A percentile compares a stretch with the other conserved stretches of the same genome.
Conservation (phyloP, 768 basidiomycete species). For the Leccinum truebloodii region DNA sequence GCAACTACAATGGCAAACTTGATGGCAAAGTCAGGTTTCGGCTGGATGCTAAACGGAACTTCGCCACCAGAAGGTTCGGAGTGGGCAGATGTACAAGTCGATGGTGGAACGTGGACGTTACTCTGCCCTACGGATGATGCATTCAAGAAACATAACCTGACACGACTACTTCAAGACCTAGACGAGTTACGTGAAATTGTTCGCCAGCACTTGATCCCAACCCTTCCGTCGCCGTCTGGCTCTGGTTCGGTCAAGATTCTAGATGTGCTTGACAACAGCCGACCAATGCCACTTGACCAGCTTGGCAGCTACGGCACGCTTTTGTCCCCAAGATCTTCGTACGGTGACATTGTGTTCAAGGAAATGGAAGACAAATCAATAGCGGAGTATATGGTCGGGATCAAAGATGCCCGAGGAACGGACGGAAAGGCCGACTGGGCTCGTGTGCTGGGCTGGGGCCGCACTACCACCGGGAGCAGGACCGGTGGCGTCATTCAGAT, state of each 20-base stretch:
- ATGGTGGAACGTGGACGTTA: conserved; percentile 71
- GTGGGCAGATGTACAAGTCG: conserved; percentile 52
- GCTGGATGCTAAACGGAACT: conserved; percentile 89
- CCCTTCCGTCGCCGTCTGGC: conserved; percentile 26
- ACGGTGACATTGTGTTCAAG: conserved; percentile 85
- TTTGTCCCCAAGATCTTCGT: conserved; percentile 61
- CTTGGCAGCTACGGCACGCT: conserved; percentile 76
- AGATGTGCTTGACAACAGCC: conserved; percentile 58
- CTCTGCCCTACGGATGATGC: conserved; percentile 92
- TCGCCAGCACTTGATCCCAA: conserved; percentile 74
- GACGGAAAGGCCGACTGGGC: conserved; percentile 64
- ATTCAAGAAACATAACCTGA: conserved; percentile 85
- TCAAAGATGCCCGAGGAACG: conserved; percentile 71
- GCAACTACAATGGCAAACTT: conserved; percentile 87
- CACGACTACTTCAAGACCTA: conserved; percentile 59
- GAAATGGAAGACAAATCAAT: conserved; percentile 43
- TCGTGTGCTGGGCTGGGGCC: conserved; percentile 69
- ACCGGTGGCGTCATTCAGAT: conserved; percentile 90
- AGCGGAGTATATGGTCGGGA: conserved; percentile 58
- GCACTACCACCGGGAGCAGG: conserved; percentile 68
- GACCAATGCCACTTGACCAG: conserved; percentile 71
- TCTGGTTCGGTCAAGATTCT: conserved; percentile 28
- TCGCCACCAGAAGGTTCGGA: conserved; percentile 68
- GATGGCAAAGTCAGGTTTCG: conserved; percentile 80
- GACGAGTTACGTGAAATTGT: conserved; percentile 60